A percentile compares a stretch with the other conserved stretches of the same genome.
These are phyloP conservation scores for Apophysomyces sp. DNA, from an alignment of 371 early-diverging fungal species.

Conservation along the genomic window DNA sequence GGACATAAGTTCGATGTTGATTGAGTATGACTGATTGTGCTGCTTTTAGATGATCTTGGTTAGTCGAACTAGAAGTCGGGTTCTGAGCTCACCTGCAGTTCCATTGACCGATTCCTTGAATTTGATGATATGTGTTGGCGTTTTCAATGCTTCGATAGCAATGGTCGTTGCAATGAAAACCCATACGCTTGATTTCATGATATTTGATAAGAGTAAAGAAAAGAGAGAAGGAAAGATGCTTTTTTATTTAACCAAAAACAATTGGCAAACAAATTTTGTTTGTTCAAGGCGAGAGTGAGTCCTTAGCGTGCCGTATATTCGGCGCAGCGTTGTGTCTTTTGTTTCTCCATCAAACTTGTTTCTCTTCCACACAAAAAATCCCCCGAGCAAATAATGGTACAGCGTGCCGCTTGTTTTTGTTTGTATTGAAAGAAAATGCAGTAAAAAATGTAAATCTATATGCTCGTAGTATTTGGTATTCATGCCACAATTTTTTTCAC, in stretches of 20 bases:
- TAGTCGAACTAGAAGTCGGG: not conserved
- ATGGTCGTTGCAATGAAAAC: not conserved
- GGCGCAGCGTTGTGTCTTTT: not conserved
- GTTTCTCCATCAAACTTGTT: not conserved
- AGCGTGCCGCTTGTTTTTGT: not conserved
- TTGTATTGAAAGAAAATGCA: not conserved
- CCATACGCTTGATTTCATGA: not conserved
- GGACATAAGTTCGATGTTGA: slow-evolving; percentile 5
- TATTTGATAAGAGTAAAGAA: not conserved
- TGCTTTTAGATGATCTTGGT: not conserved
- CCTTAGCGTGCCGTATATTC: not conserved
- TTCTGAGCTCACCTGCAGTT: slow-evolving; percentile 4
- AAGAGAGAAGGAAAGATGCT: not conserved
- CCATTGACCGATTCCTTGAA: slow-evolving; percentile 7
- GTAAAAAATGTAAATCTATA: not conserved
- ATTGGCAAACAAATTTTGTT: not conserved
- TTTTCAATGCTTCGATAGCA: not conserved
- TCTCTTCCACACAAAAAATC: not conserved
- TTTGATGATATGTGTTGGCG: slow-evolving; percentile 22
- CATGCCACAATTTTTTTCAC: slow-evolving; percentile 1
- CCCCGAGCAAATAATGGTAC: not conserved
- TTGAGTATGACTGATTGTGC: slow-evolving; percentile 7
- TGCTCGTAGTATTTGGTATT: not conserved
- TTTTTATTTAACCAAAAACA: too few relatives aligned
- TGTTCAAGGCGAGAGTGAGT: not conserved